Percentiles rank a stretch among this genome's conserved stretches.
Evolutionary conservation across 108 stramenopile genomes (phyloP).

Genomic region (Tribonema minus): DNA sequence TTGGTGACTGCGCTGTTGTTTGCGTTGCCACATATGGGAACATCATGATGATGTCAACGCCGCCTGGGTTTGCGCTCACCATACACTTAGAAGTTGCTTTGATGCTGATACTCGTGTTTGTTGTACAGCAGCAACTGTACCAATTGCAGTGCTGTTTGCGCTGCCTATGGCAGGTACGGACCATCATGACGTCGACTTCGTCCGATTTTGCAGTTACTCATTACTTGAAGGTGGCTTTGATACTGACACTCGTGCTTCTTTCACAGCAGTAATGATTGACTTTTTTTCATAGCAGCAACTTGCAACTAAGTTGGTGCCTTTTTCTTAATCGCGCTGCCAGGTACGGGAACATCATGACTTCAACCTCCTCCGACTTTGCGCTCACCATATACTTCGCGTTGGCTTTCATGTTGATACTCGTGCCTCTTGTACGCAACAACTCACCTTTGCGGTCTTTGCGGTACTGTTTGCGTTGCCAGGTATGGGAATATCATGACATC

Average conservation of each 20-base stretch:
- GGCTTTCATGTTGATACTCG: background rate
- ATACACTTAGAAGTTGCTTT: too few relatives aligned
- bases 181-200: background rate
- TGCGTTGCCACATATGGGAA: too few relatives aligned
- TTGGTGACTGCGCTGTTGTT: too few relatives aligned
- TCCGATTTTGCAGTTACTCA: too few relatives aligned
- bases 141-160: background rate
- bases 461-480: background rate
- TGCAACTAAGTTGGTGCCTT: background rate
- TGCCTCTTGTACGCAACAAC: background rate
- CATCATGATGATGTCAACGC: background rate
- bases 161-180: too few relatives aligned
- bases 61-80: too few relatives aligned
- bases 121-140: background rate
- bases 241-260: background rate
- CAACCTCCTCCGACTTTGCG: background rate
- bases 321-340: background rate
- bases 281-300: too few relatives aligned
- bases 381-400: too few relatives aligned
- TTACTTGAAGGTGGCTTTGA: too few relatives aligned
- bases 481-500: constrained; percentile 2
- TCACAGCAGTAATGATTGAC: background rate
- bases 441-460: background rate
- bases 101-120: background rate
- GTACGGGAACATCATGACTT: background rate